Percentiles rank a stretch among this genome's conserved stretches.
Conservation (phyloP, 2,329 filamentous ascomycete genomes). For the Colletotrichum zoysiae region DNA sequence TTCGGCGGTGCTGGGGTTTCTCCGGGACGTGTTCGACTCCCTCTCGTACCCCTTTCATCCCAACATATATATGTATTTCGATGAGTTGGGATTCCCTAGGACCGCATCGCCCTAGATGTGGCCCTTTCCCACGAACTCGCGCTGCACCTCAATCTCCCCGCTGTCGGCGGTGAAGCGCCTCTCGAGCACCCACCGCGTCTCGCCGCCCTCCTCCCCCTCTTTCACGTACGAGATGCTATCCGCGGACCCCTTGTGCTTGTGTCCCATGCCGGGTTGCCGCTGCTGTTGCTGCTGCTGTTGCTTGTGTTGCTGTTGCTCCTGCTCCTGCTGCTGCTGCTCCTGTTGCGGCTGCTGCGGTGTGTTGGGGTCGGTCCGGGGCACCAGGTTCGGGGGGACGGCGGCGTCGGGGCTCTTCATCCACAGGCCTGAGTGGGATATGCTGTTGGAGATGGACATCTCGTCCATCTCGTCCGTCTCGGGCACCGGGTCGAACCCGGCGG, state of each 20-base stretch:
- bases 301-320: too few species aligned
- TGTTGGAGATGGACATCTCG: conserved; percentile 41
- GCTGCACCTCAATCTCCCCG: conserved; percentile 73
- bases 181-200: conserved; percentile 77
- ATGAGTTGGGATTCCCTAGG: neutral
- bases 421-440: conserved; percentile 45
- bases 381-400: conserved; percentile 38
- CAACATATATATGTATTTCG: neutral
- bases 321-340: conserved; percentile 28
- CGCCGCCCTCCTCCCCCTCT: conserved; percentile 66
- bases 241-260: conserved; percentile 67
- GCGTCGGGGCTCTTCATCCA: conserved; percentile 45
- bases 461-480: conserved; percentile 54
- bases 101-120: conserved; percentile 55
- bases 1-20: neutral
- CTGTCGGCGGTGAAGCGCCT: conserved; percentile 73
- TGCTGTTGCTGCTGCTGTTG: conserved; percentile 16
- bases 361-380: conserved; percentile 39
- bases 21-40: neutral
- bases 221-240: conserved; percentile 79
- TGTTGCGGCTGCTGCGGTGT: neutral
- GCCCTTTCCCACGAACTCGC: conserved; percentile 72
- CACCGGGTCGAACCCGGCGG: conserved; percentile 53
- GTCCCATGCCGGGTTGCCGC: conserved; percentile 55
- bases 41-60: neutral